Evolutionary conservation across 2,329 filamentous ascomycete genomes (phyloP), one percentile per base, ranked within the genome.

Genomic region (Trichocomaceae sp.): DNA sequence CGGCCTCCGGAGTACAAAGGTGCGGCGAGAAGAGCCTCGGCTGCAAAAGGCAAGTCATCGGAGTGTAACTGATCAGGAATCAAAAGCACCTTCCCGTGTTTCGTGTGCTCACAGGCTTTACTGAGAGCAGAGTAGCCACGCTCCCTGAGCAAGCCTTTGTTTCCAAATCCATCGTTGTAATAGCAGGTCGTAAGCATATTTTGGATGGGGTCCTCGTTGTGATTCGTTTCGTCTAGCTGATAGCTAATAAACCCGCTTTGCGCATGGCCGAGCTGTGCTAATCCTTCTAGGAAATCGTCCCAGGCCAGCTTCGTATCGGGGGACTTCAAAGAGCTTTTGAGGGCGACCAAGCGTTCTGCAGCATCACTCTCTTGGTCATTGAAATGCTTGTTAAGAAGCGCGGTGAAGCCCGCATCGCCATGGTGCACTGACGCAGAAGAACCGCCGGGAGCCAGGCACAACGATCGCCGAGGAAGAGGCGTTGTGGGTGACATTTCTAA

Each of bases 51-150:
- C 12, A 86, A 69, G 49, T 75, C 68, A 62, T 85, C 84, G 47
- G 62, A 78, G 52, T 75, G 75, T 46, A 88, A 68, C 42, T 77
- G 75, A 54, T 86, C 81, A 0, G 84, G 82, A 20, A 88, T 82
- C 55, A 87, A 69, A 64, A 86, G 85, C 50, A 86, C 81, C 66
- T 87, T 86, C 71, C 87, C 84, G 65, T 87, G 81, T 60, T 81
- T 82, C 84, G 88, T 87, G 64, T 85, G 80, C 35, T 79, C 79
- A 67, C 84, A 85, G 4, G 84, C 84, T 59, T 83, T 82, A 22
- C 77, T 81, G 61, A 83, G 85, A 37, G 83, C 80, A 61, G 83
- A 78, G 67, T 85, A 86, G 59, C 82, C 81, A 70, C 82, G 81
- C 62, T 86, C 79, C 58, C 78, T 78, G 61, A 82, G 72, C 50